phyloP scores from a whole-genome alignment of 2,329 filamentous ascomycete genomes.

The Arthrobotrys pseudoclavata region DNA sequence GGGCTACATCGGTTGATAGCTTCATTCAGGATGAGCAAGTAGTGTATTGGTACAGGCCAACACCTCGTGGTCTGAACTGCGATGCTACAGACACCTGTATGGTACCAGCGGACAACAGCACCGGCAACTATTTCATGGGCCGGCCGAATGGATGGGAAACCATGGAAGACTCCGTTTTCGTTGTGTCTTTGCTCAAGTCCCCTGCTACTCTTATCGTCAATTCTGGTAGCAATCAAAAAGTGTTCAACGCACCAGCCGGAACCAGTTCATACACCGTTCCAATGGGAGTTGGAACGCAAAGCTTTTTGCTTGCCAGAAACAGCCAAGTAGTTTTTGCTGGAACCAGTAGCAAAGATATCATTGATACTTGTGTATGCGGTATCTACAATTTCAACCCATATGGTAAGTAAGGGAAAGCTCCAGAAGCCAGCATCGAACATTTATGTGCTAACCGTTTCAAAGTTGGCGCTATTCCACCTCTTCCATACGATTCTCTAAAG shows the following conservation, averaged over 20 bases:
- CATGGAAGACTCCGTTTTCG: conserved; percentile 70
- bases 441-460: neutral
- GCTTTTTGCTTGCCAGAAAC: conserved; percentile 68
- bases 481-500: conserved; percentile 16
- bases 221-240: conserved; percentile 68
- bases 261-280: conserved; percentile 68
- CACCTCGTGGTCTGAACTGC: conserved; percentile 67
- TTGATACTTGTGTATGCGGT: conserved; percentile 69
- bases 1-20: conserved; percentile 64
- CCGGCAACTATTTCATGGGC: conserved; percentile 71
- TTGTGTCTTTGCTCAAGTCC: conserved; percentile 70
- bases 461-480: conserved; percentile 22
- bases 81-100: conserved; percentile 71
- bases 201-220: conserved; percentile 68
- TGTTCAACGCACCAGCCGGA: conserved; percentile 69
- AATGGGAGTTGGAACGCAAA: conserved; percentile 69
- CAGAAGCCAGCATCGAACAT: neutral
- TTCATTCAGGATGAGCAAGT: conserved; percentile 65
- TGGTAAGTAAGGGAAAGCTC: conserved; percentile 58
- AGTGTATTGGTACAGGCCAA: conserved; percentile 68
- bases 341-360: conserved; percentile 70
- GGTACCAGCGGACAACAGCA: conserved; percentile 67
- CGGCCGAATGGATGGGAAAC: conserved; percentile 70
- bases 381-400: conserved; percentile 74
- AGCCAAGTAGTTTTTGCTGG: conserved; percentile 68